Conservation (phyloP, 805 yeast species). For the Saccharomycopsis fodiens region DNA sequence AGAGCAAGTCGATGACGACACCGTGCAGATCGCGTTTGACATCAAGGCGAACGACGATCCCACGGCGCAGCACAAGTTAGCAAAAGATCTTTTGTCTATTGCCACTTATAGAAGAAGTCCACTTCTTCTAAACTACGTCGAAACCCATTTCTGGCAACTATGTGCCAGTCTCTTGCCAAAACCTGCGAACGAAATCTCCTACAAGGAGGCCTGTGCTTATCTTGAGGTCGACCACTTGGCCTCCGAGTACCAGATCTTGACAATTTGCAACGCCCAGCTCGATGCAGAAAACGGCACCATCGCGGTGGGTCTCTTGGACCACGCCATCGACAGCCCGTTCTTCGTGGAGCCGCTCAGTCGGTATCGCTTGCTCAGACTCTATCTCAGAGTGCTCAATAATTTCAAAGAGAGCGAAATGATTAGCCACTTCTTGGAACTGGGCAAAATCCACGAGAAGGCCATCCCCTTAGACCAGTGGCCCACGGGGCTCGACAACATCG, state of each 20-base stretch:
- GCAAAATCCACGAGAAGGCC: slow-evolving; percentile 10
- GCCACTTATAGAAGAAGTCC: slow-evolving; percentile 26
- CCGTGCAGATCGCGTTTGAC: slow-evolving; percentile 67
- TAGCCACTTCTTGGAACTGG: slow-evolving; percentile 8
- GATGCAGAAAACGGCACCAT: slow-evolving; percentile 30
- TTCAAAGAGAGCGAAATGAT: slow-evolving; percentile 8
- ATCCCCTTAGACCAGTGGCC: slow-evolving; percentile 45
- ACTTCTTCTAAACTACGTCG: slow-evolving; percentile 25
- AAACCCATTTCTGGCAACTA: slow-evolving; percentile 16
- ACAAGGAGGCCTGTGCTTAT: slow-evolving; percentile 19
- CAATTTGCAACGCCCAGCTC: slow-evolving; percentile 11
- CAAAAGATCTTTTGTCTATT: slow-evolving; percentile 25
- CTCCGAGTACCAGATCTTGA: slow-evolving; percentile 23
- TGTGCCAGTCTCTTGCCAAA: background rate
- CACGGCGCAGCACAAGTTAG: slow-evolving; percentile 14
- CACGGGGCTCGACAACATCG: slow-evolving; percentile 87
- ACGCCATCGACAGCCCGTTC: slow-evolving; percentile 26
- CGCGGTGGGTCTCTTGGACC: slow-evolving; percentile 12
- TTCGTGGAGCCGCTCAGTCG: background rate
- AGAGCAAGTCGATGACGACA: slow-evolving; percentile 55
- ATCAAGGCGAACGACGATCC: slow-evolving; percentile 46
- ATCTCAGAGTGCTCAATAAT: slow-evolving; percentile 1
- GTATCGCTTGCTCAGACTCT: slow-evolving; percentile 4
- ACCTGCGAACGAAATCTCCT: slow-evolving; percentile 7
- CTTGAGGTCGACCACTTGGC: slow-evolving; percentile 27